Conservation (phyloP, 2,329 filamentous ascomycete genomes). For the Sordariomycetes sp. region DNA sequence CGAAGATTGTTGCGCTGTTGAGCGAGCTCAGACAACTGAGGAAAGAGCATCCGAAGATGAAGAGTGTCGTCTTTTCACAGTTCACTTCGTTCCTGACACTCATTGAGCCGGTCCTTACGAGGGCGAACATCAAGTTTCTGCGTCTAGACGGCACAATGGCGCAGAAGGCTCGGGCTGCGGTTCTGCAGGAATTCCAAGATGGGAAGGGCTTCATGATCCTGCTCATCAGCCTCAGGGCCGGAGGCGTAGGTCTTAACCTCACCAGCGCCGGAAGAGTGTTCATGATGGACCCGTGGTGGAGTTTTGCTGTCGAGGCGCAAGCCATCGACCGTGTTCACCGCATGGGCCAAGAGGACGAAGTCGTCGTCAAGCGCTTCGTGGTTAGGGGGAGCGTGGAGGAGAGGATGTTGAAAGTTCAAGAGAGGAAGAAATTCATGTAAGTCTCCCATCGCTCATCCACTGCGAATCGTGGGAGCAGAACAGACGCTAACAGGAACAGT, state of each 20-base stretch:
- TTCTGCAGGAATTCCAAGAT: slow-evolving; percentile 64
- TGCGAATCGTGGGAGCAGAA: neutral
- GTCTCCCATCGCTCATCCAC: slow-evolving; percentile 23
- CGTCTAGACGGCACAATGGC: slow-evolving; percentile 86
- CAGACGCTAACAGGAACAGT: slow-evolving; percentile 34
- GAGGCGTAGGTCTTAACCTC: slow-evolving; percentile 88
- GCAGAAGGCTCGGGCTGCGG: slow-evolving; percentile 73
- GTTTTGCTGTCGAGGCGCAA: slow-evolving; percentile 91
- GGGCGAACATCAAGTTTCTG: slow-evolving; percentile 67
- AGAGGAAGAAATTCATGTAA: slow-evolving; percentile 92
- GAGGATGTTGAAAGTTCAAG: slow-evolving; percentile 88
- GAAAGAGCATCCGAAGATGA: slow-evolving; percentile 57
- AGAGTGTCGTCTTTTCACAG: slow-evolving; percentile 92
- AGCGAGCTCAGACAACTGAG: slow-evolving; percentile 63
- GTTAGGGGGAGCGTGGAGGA: slow-evolving; percentile 88
- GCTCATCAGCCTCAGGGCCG: slow-evolving; percentile 76
- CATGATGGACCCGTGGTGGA: slow-evolving; percentile 99
- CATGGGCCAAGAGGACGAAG: slow-evolving; percentile 86
- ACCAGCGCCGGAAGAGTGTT: slow-evolving; percentile 84
- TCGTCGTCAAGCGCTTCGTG: slow-evolving; percentile 81
- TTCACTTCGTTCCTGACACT: slow-evolving; percentile 95
- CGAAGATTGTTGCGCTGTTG: slow-evolving; percentile 79
- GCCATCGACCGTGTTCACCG: slow-evolving; percentile 96
- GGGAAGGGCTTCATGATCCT: slow-evolving; percentile 58
- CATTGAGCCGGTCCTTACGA: slow-evolving; percentile 70